Conservation (phyloP, 2,329 filamentous ascomycete species). For the Aspergillus ruber region DNA sequence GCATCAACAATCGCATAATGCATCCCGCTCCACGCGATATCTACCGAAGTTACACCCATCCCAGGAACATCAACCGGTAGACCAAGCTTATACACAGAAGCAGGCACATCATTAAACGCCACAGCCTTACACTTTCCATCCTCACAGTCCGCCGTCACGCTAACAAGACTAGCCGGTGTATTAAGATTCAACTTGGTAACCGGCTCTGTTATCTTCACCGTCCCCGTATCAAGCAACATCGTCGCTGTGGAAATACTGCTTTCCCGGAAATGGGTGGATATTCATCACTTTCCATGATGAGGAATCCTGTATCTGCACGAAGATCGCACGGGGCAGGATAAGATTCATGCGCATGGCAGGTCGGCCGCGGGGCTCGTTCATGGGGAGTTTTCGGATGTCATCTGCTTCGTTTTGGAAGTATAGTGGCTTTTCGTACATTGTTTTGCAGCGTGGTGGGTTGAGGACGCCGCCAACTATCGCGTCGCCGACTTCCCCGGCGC, state of each 20-base stretch:
- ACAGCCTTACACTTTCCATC: conserved; percentile 39
- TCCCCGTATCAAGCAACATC: conserved; percentile 43
- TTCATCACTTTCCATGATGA: conserved; percentile 43
- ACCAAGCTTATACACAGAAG: conserved; percentile 38
- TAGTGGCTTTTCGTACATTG: conserved; percentile 45
- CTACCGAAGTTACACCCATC: conserved; percentile 34
- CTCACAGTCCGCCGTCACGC: conserved; percentile 36
- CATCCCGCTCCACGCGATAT: conserved; percentile 45
- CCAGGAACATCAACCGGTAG: conserved; percentile 34
- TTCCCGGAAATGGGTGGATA: conserved; percentile 42
- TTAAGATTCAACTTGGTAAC: conserved; percentile 37
- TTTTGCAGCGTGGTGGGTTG: conserved; percentile 28
- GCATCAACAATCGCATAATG: conserved; percentile 40
- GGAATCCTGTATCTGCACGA: conserved; percentile 38
- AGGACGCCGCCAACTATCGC: conserved; percentile 44
- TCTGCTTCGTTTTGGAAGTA: conserved; percentile 37
- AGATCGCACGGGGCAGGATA: conserved; percentile 38
- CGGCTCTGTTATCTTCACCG: conserved; percentile 41
- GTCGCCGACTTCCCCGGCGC: conserved; percentile 38
- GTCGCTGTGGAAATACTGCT: conserved; percentile 42
- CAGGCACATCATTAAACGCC: conserved; percentile 41
- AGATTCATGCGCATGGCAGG: conserved; percentile 35
- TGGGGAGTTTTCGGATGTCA: conserved; percentile 34
- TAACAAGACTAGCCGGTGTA: conserved; percentile 40
- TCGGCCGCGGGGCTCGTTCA: conserved; percentile 43